phyloP scores from a whole-genome alignment of 1,284 basidiomycete genomes.

The Schizophyllum commune region DNA sequence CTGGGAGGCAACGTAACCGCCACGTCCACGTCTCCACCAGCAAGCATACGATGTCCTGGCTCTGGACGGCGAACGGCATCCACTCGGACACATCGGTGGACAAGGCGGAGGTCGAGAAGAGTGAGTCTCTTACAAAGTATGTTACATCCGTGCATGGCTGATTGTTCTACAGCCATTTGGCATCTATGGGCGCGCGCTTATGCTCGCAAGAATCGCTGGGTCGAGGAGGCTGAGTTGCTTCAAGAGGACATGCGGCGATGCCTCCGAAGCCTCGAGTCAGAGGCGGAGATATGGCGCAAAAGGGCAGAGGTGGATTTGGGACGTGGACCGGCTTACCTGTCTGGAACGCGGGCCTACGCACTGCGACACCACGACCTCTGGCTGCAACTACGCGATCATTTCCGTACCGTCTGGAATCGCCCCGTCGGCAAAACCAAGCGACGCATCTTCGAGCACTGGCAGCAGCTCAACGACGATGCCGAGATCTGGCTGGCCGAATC shows the following conservation, averaged over 20 bases:
- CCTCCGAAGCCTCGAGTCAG: slow-evolving; percentile 1
- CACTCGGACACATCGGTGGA: neutral
- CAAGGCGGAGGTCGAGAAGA: slow-evolving; percentile 5
- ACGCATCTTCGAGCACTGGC: too few species aligned
- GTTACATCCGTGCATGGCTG: neutral
- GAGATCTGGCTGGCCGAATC: too few species aligned
- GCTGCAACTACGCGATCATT: too few species aligned
- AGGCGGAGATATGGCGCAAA: too few species aligned
- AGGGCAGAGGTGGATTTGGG: too few species aligned
- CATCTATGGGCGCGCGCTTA: slow-evolving; percentile 6
- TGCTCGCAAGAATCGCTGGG: slow-evolving; percentile 6
- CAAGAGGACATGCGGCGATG: slow-evolving; percentile 5
- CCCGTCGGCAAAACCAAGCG: too few species aligned
- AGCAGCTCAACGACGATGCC: too few species aligned
- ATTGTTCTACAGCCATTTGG: slow-evolving; percentile 5
- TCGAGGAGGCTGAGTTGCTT: slow-evolving; percentile 5
- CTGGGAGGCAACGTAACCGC: neutral
- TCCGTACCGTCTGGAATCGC: too few species aligned
- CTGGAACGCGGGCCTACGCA: too few species aligned
- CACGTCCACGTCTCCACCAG: neutral
- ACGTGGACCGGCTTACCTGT: too few species aligned
- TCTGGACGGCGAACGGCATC: slow-evolving; percentile 1
- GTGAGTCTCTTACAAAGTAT: neutral
- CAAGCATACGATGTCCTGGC: neutral
- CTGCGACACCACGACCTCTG: too few species aligned